Base-by-base conservation (phyloP, 495 filamentous ascomycete genomes). In the Penicillium samsonianum region DNA sequence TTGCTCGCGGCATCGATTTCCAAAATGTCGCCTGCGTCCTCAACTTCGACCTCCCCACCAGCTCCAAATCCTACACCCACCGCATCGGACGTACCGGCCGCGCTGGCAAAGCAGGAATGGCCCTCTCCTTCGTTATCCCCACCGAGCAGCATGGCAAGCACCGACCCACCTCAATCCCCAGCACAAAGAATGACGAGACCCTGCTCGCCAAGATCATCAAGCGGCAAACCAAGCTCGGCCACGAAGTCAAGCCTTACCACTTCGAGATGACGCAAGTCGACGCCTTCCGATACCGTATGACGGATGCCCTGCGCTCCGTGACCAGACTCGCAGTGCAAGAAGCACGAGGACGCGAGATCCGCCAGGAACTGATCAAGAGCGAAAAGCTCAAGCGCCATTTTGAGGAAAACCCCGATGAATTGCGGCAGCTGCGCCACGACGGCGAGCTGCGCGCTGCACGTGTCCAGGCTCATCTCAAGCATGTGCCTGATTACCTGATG, bases 1-100 rank as follows among this genome's bases (percentile, higher is more conserved):
- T 98, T 31, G 92, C 93, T 14, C 88, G 94, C 60, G 92, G 91
- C 43, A 94, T 97, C 70, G 94, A 99, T 72, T 99, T 99, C 80
- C 87, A 90, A 60, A 90, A 96, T 71, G 91, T 98, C 50, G 86
- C 92, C 22, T 91, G 89, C 58, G 91, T 99, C 20, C 83, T 99
- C 62, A 99, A 99, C 79, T 98, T 98, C 65, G 94, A 99, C 72
- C 85, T 98, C 38, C 95, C 94, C 0, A 82, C 84, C 31, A 88
- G 84, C 12, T 86, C 90, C n/a, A 92, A 88, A 68, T 95, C 91
- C 4, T 99, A 99, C 67, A 94, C 86, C 16, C 94, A 99, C 74
- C 88, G 94, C 48, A 94, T 98, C 69, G 94, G 94, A 33, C 87
- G 94, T 23, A 99, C 94, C 1, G 94, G 91, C 14, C 83, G 94